phyloP scores from a whole-genome alignment of 345 rosid genomes.

The Dovyalis caffra region DNA sequence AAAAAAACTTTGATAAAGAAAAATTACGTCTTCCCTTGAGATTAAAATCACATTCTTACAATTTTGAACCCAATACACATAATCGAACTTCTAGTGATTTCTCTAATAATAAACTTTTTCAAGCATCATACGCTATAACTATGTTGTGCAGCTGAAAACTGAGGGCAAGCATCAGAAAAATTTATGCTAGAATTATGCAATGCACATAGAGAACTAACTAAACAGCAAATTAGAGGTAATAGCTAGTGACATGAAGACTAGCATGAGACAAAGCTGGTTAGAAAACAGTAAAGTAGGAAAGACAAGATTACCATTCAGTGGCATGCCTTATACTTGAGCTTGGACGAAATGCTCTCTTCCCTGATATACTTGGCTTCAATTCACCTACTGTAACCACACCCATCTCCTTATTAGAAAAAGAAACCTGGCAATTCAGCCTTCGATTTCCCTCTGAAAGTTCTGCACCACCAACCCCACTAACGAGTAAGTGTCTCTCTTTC shows the following conservation, averaged over 20 bases:
- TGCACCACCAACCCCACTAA: conserved; percentile 17
- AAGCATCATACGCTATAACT: not conserved
- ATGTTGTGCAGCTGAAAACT: not conserved
- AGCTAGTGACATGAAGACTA: not conserved
- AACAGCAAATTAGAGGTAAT: not conserved
- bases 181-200: not conserved
- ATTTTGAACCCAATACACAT: not conserved
- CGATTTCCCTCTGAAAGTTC: conserved; percentile 14
- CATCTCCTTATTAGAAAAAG: conserved; percentile 37
- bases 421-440: conserved; percentile 7
- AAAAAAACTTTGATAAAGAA: too few species aligned
- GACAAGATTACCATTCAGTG: conserved; percentile 75
- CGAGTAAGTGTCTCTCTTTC: conserved; percentile 16
- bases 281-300: not conserved
- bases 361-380: conserved; percentile 75
- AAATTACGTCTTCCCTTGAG: not conserved
- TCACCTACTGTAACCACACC: conserved; percentile 79
- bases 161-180: not conserved
- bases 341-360: conserved; percentile 86
- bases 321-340: conserved; percentile 92
- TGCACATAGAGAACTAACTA: not conserved
- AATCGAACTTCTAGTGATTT: not conserved
- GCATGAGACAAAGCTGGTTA: not conserved
- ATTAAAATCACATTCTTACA: not conserved
- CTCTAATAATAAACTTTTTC: not conserved